Conservation (phyloP, 495 filamentous ascomycete species). For the Eremomyces bilateralis region DNA sequence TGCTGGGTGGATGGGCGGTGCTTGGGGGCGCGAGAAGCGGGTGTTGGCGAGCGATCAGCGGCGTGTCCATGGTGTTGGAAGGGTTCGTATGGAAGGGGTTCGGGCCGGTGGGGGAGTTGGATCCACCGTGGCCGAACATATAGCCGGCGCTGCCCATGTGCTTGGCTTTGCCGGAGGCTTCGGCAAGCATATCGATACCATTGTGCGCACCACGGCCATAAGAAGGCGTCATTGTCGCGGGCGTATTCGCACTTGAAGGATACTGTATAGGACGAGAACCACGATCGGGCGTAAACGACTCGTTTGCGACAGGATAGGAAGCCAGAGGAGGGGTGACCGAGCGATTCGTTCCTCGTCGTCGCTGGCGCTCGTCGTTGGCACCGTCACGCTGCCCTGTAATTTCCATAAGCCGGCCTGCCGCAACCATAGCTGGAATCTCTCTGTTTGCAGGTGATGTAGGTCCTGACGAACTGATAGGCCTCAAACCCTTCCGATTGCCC, state of each 20-base stretch:
- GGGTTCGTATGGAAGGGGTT: conserved; percentile 10
- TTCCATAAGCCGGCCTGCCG: conserved; percentile 10
- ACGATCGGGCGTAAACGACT: conserved; percentile 33
- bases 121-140: too few species aligned
- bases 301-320: conserved; percentile 20
- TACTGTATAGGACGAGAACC: conserved; percentile 28
- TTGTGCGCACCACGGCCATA: conserved; percentile 1
- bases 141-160: too few species aligned
- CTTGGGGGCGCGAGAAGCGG: conserved; percentile 71
- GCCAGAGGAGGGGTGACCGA: conserved; percentile 27
- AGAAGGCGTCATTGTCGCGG: not conserved
- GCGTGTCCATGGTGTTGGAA: conserved; percentile 39
- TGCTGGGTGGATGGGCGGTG: conserved; percentile 73
- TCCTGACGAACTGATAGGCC: conserved; percentile 8
- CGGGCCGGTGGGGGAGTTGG: conserved; percentile 10
- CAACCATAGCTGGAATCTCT: conserved; percentile 2
- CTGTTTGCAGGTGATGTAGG: conserved; percentile 10
- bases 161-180: too few species aligned
- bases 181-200: too few species aligned
- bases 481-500: conserved; percentile 11
- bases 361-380: conserved; percentile 11
- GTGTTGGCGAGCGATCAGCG: conserved; percentile 63
- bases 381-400: conserved; percentile 4
- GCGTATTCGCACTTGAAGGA: conserved; percentile 7
- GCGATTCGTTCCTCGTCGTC: conserved; percentile 17